Evolutionary conservation across 371 early-diverging fungal genomes (phyloP), one percentile per base, ranked within the genome.

Genomic region (Mortierella sp.): DNA sequence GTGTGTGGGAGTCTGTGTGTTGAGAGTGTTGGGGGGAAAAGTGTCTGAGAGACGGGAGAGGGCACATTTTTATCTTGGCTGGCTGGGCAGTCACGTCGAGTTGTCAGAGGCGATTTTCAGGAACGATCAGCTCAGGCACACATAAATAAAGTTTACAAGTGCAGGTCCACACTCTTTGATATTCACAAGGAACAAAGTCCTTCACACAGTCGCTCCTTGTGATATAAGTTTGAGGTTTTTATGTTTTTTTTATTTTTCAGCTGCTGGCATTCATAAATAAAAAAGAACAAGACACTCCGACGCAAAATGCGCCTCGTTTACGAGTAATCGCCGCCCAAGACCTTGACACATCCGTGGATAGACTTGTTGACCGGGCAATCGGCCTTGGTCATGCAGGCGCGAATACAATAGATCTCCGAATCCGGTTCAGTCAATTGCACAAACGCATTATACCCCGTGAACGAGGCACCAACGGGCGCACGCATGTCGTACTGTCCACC

Each of bases 361-460:
- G 83, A 82, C 75, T 78, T 78, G 78, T 75, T 75, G 70, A 72
- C 70, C 39, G 83, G 83, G 72, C 83, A 78, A 40, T 75, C 77
- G 8, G 72, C 68, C 86, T 89, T 89, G 66, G 64, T 68, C 72
- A 69, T 88, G 85, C 91, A 91, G 80, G 90, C 90, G 41, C 91
- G 89, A 71, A 91, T 85, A 84, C 91, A 91, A 74, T 88, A 91
- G 48, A 87, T 87, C 64, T 87, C 71, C 2, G 70, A 66, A 24
- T 81, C 74, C 26, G 91, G 91, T 76, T 91, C 90, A 64, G 90
- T 85, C 41, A 91, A 78, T 75, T 90, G 87, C 55, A 91, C 90
- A 71, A 81, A 91, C 71, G 85, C 85, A 16, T 79, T 66, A 82
- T 87, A 90, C 10, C 90, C 90, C 66, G 88, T 86, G 80, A 90